phyloP scores from a whole-genome alignment of 2,329 filamentous ascomycete genomes.

The Paecilomyces sp. region DNA sequence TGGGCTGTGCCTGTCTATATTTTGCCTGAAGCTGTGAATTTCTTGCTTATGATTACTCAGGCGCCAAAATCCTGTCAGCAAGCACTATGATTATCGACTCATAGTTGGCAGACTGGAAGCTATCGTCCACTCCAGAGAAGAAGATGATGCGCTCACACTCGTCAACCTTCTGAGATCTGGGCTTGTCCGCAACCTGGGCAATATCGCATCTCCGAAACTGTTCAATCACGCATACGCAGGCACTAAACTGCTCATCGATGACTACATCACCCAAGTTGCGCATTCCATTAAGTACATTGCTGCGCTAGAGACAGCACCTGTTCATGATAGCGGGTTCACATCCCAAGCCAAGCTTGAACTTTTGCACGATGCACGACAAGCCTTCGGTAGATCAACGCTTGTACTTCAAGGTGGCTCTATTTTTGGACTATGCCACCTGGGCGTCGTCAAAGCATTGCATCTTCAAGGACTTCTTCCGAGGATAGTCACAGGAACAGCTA shows the following conservation, averaged over 20 bases:
- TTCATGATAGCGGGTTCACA: conserved; percentile 48
- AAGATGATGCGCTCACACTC: conserved; percentile 65
- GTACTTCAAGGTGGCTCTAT: conserved; percentile 86
- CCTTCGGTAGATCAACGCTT: conserved; percentile 78
- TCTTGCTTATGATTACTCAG: conserved; percentile 36
- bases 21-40: neutral
- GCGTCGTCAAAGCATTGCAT: conserved; percentile 82
- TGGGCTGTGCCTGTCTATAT: neutral
- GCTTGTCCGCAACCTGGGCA: conserved; percentile 75
- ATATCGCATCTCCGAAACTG: conserved; percentile 73
- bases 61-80: conserved; percentile 73
- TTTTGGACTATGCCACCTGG: conserved; percentile 83
- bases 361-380: conserved; percentile 77
- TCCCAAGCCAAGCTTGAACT: conserved; percentile 78
- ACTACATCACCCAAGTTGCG: conserved; percentile 81
- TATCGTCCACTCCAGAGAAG: conserved; percentile 61
- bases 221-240: conserved; percentile 83
- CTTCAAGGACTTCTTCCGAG: conserved; percentile 72
- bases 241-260: conserved; percentile 84
- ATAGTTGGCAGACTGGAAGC: conserved; percentile 70
- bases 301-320: conserved; percentile 53
- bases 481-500: conserved; percentile 87
- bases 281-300: conserved; percentile 72
- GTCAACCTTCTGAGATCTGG: conserved; percentile 75
- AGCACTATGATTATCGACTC: conserved; percentile 78